Conservation (phyloP, 2,329 filamentous ascomycete genomes). For the Arthroderma sp. region DNA sequence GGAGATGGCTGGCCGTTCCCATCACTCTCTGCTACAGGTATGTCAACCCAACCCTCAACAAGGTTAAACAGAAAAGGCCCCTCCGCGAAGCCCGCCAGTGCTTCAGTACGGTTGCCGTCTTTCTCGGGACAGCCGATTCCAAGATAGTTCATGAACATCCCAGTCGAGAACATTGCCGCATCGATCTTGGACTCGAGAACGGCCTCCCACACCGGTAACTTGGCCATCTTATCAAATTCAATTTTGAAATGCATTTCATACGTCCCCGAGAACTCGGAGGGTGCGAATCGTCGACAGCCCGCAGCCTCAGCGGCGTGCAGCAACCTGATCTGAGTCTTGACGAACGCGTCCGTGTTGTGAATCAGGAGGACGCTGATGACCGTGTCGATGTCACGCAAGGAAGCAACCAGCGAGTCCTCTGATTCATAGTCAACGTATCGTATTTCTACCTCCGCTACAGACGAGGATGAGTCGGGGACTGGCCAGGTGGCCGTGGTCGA, state of each 20-base stretch:
- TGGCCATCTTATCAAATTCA: conserved; percentile 15
- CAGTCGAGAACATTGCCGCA: conserved; percentile 22
- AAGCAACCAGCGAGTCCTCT: conserved; percentile 14
- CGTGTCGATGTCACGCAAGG: conserved; percentile 18
- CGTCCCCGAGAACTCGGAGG: conserved; percentile 30
- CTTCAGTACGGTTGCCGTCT: conserved; percentile 9
- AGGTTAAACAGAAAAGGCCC: conserved; percentile 14
- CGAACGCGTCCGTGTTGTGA: conserved; percentile 17
- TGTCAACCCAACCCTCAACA: conserved; percentile 18
- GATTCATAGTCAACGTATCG: conserved; percentile 23
- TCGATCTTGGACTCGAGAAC: conserved; percentile 23
- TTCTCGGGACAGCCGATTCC: conserved; percentile 17
- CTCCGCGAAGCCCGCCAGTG: conserved; percentile 15
- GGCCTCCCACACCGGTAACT: conserved; percentile 19
- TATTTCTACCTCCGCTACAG: conserved; percentile 12
- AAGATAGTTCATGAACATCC: conserved; percentile 29
- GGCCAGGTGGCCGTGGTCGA: background rate
- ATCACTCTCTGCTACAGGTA: conserved; percentile 20
- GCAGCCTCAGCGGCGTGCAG: conserved; percentile 33
- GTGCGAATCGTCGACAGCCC: conserved; percentile 37
- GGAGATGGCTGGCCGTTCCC: conserved; percentile 13
- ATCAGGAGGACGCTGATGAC: conserved; percentile 20
- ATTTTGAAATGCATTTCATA: conserved; percentile 15
- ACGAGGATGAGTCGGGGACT: conserved; percentile 10
- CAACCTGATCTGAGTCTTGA: conserved; percentile 30